These are phyloP conservation scores for Ophiostoma perfectum DNA, from an alignment of 2,329 filamentous ascomycete genomes.

Conservation along the genomic window DNA sequence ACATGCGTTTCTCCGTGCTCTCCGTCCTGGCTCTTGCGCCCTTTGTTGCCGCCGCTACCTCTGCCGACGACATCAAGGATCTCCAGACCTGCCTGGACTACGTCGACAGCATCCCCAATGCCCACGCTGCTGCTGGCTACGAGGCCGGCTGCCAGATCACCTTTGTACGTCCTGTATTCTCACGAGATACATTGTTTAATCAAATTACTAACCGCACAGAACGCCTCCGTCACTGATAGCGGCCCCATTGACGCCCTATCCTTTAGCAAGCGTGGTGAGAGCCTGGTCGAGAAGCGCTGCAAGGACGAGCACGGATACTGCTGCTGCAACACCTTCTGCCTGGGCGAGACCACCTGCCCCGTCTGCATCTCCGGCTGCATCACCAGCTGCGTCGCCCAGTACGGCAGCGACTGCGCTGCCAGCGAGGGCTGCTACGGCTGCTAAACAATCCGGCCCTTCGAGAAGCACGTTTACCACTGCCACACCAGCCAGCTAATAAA, in stretches of 20 bases:
- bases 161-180: background rate
- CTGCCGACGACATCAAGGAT: background rate
- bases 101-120: background rate
- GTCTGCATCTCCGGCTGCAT: constrained; percentile 8
- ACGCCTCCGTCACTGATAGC: background rate
- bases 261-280: background rate
- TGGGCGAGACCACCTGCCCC: background rate
- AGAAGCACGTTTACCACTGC: no score
- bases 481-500: no score
- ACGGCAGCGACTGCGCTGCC: background rate
- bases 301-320: constrained; percentile 7
- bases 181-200: no score
- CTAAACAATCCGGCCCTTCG: background rate
- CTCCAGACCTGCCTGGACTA: background rate
- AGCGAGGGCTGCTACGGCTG: background rate
- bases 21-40: background rate
- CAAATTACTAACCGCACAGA: background rate
- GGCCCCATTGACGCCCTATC: background rate
- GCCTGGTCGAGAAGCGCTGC: background rate
- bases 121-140: background rate
- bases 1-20: background rate
- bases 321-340: constrained; percentile 9
- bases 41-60: background rate
- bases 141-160: constrained; percentile 4
- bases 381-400: constrained; percentile 10